Evolutionary conservation across 371 early-diverging fungal genomes (phyloP).

Genomic region (Syncephalastrum monosporum): DNA sequence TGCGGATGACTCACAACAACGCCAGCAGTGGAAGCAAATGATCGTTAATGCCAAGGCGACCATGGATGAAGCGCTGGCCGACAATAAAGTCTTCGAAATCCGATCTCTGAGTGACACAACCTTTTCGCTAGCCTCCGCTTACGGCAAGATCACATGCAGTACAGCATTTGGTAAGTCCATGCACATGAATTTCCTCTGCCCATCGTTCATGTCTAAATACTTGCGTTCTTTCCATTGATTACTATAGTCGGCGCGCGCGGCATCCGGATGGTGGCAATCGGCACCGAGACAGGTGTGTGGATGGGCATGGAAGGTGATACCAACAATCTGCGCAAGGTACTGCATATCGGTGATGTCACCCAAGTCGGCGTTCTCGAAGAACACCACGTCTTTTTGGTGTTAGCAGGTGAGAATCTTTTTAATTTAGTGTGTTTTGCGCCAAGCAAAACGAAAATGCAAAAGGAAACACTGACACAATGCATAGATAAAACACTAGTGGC

Average conservation of each 20-base stretch:
- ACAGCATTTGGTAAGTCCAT: constrained; percentile 57
- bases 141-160: constrained; percentile 69
- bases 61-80: constrained; percentile 35
- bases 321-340: constrained; percentile 26
- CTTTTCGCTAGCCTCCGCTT: constrained; percentile 27
- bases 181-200: not conserved
- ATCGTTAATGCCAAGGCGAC: constrained; percentile 71
- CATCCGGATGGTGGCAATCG: constrained; percentile 71
- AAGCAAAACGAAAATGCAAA: not conserved
- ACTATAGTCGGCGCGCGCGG: constrained; percentile 36
- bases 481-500: constrained; percentile 72
- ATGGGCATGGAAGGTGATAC: constrained; percentile 49
- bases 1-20: constrained; percentile 70
- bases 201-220: not conserved
- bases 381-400: constrained; percentile 33
- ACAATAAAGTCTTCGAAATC: constrained; percentile 65
- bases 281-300: constrained; percentile 79
- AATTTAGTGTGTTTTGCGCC: not conserved
- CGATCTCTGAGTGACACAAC: constrained; percentile 40
- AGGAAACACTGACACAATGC: not conserved
- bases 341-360: constrained; percentile 33
- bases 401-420: constrained; percentile 26
- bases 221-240: not conserved
- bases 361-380: constrained; percentile 44
- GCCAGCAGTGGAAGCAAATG: constrained; percentile 81